Base-by-base conservation (phyloP, 176 grass and related monocot genomes). In the Eleusine indica region DNA sequence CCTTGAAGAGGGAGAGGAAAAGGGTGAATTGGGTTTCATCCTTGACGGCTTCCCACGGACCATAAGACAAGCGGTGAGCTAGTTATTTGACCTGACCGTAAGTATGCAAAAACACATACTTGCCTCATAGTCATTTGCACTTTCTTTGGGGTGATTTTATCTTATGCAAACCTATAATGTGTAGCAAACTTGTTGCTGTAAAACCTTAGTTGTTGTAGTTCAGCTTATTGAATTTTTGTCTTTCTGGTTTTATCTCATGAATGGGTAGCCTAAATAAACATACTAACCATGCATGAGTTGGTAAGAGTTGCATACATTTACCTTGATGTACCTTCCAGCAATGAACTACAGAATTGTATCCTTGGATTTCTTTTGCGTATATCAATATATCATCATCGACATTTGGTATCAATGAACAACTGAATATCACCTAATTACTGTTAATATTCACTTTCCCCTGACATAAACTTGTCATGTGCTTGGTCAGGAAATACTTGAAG, bases 31-130 rank as follows among this genome's bases (percentile, higher is more conserved):
- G n/a, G 96, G 93, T 8, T 99, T 99, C 81, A 99, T 96, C 80
- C 93, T 99, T 68, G 93, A 96, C 85, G 96, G 96, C 25, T 99
- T 99, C 78, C 96, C 96, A 41, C 88, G 93, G 68, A 99, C 96
- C n/a, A 88, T 92, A 84, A 94, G 86, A 91, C 93, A 96, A 99
- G 96, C 93, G 91, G 96, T 99, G 79, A 99, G 93, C 87, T 89
- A 92, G 81, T 87, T 86, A 84, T 73, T 80, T 92, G 6, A 79
- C 80, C 68, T 80, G 61, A 75, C 75, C 6, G 77, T 91, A 91
- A 94, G 87, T 88, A 85, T 69, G 47, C 73, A 78, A 71, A 82
- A 75, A 53, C 48, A 86, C 28, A 81, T 81, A 54, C 61, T 81
- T 76, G 81, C 80, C 46, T 84, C 38, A 71, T 84, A 19, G 80